phyloP scores from a whole-genome alignment of 2,329 filamentous ascomycete genomes.

The Geosmithia flava region DNA sequence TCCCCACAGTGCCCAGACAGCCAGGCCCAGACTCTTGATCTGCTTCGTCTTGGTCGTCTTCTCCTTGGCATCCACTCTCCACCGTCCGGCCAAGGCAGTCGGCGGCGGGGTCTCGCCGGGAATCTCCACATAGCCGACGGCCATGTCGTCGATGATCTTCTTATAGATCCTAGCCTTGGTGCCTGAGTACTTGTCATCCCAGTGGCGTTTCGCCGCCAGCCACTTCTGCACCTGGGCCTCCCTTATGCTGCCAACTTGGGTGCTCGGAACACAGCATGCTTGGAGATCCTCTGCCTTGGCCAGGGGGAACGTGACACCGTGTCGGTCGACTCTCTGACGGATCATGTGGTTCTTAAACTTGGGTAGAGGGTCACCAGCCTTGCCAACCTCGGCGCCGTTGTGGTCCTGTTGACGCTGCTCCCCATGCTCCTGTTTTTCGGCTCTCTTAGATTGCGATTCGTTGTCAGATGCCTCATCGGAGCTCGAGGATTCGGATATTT shows the following conservation, averaged over 20 bases:
- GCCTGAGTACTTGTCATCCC: conserved; percentile 60
- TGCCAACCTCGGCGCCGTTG: conserved; percentile 48
- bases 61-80: conserved; percentile 27
- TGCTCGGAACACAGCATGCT: conserved; percentile 47
- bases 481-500: conserved; percentile 39
- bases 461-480: conserved; percentile 2
- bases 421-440: conserved; percentile 4
- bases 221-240: conserved; percentile 70
- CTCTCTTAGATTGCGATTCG: neutral
- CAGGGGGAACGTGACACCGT: conserved; percentile 63
- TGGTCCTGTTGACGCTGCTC: conserved; percentile 3
- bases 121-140: conserved; percentile 58
- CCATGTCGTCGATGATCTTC: conserved; percentile 59
- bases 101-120: conserved; percentile 69
- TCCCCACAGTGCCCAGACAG: conserved; percentile 79
- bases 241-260: conserved; percentile 69
- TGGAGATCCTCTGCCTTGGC: conserved; percentile 50
- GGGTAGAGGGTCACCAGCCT: conserved; percentile 73
- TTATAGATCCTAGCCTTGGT: conserved; percentile 62
- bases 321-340: conserved; percentile 69
- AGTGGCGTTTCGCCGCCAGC: conserved; percentile 61
- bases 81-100: conserved; percentile 65
- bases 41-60: conserved; percentile 34
- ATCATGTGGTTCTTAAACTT: conserved; percentile 81
- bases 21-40: conserved; percentile 61